These are phyloP conservation scores for Parafenestella ontariensis DNA, from an alignment of 2,329 filamentous ascomycete species.

Conservation along the genomic window DNA sequence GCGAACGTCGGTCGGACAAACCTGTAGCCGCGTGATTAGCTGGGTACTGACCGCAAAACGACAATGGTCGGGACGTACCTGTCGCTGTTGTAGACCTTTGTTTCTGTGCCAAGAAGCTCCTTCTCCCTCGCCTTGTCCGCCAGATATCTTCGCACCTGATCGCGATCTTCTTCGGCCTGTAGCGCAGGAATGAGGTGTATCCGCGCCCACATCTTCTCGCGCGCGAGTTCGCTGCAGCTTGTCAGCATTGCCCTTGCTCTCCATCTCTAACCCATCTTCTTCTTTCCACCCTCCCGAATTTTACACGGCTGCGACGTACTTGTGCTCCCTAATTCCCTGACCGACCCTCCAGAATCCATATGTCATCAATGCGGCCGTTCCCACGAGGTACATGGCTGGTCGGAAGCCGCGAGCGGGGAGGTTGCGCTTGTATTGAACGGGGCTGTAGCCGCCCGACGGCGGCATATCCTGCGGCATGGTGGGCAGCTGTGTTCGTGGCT, in stretches of 20 bases:
- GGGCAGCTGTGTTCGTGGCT: constrained; percentile 38
- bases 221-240: constrained; percentile 79
- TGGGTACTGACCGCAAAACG: not conserved
- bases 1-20: constrained; percentile 79
- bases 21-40: constrained; percentile 28
- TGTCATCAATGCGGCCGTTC: constrained; percentile 78
- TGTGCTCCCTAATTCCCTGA: constrained; percentile 84
- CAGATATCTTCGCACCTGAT: constrained; percentile 84
- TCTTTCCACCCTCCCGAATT: not conserved
- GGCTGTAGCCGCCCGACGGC: constrained; percentile 89
- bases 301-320: constrained; percentile 64
- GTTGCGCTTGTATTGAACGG: constrained; percentile 98
- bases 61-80: constrained; percentile 64
- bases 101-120: constrained; percentile 83
- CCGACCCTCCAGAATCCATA: constrained; percentile 91
- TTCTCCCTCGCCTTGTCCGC: constrained; percentile 91
- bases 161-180: constrained; percentile 95
- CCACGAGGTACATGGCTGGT: constrained; percentile 78
- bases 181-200: constrained; percentile 93
- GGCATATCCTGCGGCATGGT: constrained; percentile 98
- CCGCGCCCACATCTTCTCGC: constrained; percentile 98
- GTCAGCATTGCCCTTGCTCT: constrained; percentile 21
- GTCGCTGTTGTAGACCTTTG: constrained; percentile 86
- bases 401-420: constrained; percentile 90
- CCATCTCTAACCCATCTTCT: not conserved